Conservation (phyloP, 129 eudicot species). For the Helichrysum umbraculigerum region DNA sequence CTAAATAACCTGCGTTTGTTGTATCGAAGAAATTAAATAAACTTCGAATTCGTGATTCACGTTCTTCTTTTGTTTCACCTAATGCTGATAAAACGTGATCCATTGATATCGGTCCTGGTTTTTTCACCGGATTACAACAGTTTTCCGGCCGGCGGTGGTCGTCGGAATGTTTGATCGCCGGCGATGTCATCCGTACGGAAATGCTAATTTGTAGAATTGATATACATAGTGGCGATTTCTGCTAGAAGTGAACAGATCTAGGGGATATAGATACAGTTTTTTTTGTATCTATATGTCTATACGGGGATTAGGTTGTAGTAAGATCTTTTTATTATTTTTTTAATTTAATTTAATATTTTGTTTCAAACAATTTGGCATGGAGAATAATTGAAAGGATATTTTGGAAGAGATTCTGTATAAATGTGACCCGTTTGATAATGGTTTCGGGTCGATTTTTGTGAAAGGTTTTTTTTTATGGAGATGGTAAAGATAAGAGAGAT, state of each 20-base stretch:
- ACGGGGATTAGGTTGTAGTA: neutral
- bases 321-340: no score
- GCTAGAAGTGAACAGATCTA: neutral
- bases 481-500: conserved; percentile 16
- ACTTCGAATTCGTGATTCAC: conserved; percentile 71
- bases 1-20: conserved; percentile 66
- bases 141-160: conserved; percentile 24
- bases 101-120: conserved; percentile 66
- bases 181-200: conserved; percentile 40
- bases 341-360: no score
- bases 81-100: conserved; percentile 84
- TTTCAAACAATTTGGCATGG: conserved; percentile 1
- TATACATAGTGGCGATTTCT: conserved; percentile 18
- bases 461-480: neutral
- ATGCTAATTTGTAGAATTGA: conserved; percentile 19
- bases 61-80: conserved; percentile 79
- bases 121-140: conserved; percentile 67
- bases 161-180: conserved; percentile 21
- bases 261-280: neutral
- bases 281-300: neutral
- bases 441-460: neutral
- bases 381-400: conserved; percentile 25
- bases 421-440: conserved; percentile 24
- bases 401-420: neutral
- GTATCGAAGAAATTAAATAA: conserved; percentile 76